Percentiles rank a stretch among this genome's conserved stretches.
These are phyloP conservation scores for Rubroboletus satanas DNA, from an alignment of 768 basidiomycete species.

Conservation along the genomic window DNA sequence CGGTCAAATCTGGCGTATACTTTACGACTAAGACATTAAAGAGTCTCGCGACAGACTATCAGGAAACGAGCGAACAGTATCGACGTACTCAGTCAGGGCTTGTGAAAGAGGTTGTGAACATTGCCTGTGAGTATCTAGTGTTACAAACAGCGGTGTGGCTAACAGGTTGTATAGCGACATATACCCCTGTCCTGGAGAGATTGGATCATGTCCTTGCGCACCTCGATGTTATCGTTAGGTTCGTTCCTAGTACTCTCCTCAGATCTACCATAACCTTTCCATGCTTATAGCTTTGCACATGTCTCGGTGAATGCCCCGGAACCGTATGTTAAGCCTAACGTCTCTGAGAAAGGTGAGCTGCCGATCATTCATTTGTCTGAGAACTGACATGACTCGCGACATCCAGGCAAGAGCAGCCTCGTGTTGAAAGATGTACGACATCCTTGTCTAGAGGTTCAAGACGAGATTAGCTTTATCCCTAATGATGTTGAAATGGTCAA, in stretches of 20 bases:
- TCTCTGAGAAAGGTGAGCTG: slow-evolving; percentile 66
- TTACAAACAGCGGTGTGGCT: not conserved
- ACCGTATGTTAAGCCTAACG: slow-evolving; percentile 81
- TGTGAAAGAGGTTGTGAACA: slow-evolving; percentile 89
- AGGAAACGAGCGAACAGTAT: slow-evolving; percentile 65
- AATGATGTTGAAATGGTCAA: slow-evolving; percentile 96
- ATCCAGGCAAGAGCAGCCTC: slow-evolving; percentile 72
- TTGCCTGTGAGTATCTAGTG: slow-evolving; percentile 63
- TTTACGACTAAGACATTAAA: slow-evolving; percentile 82
- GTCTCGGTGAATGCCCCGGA: slow-evolving; percentile 85
- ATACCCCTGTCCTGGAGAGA: slow-evolving; percentile 81
- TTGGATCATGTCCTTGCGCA: slow-evolving; percentile 84
- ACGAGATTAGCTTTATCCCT: slow-evolving; percentile 91
- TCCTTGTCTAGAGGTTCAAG: slow-evolving; percentile 95
- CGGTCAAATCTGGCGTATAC: slow-evolving; percentile 80
- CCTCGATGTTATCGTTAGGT: slow-evolving; percentile 90
- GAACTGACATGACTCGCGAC: not conserved
- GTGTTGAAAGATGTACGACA: slow-evolving; percentile 85
- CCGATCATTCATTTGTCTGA: not conserved
- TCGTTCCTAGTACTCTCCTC: not conserved
- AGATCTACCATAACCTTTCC: not conserved
- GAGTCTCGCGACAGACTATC: slow-evolving; percentile 65
- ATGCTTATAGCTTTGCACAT: slow-evolving; percentile 71
- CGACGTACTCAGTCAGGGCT: slow-evolving; percentile 70
- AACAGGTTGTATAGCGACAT: slow-evolving; percentile 62